These are phyloP conservation scores for Fusarium penzigii DNA, from an alignment of 2,329 filamentous ascomycete species.

Conservation along the genomic window DNA sequence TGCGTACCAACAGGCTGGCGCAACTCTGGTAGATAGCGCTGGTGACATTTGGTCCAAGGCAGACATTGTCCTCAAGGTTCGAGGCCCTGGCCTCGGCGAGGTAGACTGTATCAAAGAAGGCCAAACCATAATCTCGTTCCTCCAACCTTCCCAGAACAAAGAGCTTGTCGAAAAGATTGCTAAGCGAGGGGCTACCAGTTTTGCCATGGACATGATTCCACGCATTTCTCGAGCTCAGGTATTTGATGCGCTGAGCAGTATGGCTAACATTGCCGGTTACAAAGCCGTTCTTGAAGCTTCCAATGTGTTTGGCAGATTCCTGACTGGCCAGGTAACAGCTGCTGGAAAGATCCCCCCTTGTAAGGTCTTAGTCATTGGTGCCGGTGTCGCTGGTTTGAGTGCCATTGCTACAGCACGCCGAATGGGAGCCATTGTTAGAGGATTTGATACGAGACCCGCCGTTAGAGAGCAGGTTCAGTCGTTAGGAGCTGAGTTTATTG, in stretches of 20 bases:
- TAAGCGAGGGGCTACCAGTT: slow-evolving; percentile 69
- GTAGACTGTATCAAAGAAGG: slow-evolving; percentile 67
- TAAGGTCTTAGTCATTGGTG: slow-evolving; percentile 88
- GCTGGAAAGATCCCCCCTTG: slow-evolving; percentile 88
- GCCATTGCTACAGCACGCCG: slow-evolving; percentile 85
- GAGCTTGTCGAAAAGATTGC: slow-evolving; percentile 73
- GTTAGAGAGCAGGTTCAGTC: slow-evolving; percentile 89
- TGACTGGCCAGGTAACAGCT: slow-evolving; percentile 88
- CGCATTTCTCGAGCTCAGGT: slow-evolving; percentile 86
- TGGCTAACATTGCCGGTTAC: slow-evolving; percentile 94
- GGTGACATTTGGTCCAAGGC: slow-evolving; percentile 71
- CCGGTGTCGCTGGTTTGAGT: slow-evolving; percentile 84
- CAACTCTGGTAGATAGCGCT: slow-evolving; percentile 69
- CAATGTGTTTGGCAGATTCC: slow-evolving; percentile 83
- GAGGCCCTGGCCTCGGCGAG: slow-evolving; percentile 71
- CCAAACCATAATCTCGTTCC: slow-evolving; percentile 77
- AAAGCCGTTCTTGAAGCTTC: slow-evolving; percentile 89
- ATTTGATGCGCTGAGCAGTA: slow-evolving; percentile 86
- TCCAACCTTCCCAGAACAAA: slow-evolving; percentile 82
- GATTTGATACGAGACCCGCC: slow-evolving; percentile 88
- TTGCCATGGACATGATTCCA: slow-evolving; percentile 93
- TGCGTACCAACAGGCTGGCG: slow-evolving; percentile 76
- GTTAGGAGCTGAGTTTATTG: slow-evolving; percentile 84
- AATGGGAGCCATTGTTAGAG: slow-evolving; percentile 85
- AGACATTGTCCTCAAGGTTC: slow-evolving; percentile 83